Percentiles rank a stretch among this genome's conserved stretches.
Conservation (phyloP, 768 basidiomycete genomes). For the Gymnopilus junonius region DNA sequence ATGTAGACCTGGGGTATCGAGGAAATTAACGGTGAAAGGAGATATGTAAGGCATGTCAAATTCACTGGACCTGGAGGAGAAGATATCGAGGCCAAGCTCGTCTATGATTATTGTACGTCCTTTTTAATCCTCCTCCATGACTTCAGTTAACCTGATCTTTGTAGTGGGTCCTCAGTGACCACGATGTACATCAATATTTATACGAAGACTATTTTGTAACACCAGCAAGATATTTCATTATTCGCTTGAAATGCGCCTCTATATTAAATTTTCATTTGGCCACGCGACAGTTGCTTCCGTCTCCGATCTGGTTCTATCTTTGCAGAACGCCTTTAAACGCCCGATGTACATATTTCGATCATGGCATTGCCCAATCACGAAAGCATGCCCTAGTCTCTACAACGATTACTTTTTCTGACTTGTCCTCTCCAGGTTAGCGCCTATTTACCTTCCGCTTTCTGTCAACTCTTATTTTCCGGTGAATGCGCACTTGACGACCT, state of each 20-base stretch:
- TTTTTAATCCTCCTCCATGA: slow-evolving; percentile 39
- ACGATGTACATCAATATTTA: too few relatives aligned
- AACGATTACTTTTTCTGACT: background rate
- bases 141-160: background rate
- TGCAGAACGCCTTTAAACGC: too few relatives aligned
- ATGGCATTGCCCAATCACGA: too few relatives aligned
- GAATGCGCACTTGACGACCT: background rate
- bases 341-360: too few relatives aligned
- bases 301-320: too few relatives aligned
- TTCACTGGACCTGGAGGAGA: slow-evolving; percentile 66
- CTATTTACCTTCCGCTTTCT: background rate
- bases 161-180: slow-evolving; percentile 19
- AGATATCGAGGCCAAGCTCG: slow-evolving; percentile 57
- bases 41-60: slow-evolving; percentile 62
- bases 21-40: slow-evolving; percentile 57
- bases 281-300: too few relatives aligned
- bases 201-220: background rate
- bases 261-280: too few relatives aligned
- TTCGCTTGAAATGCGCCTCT: background rate
- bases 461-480: background rate
- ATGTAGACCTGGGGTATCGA: slow-evolving; percentile 69
- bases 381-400: too few relatives aligned
- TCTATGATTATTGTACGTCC: slow-evolving; percentile 64
- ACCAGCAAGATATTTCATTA: background rate
- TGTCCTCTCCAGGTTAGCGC: background rate